Percentiles rank a stretch among this genome's conserved stretches.
phyloP scores from a whole-genome alignment of 129 eudicot species.

The Escallonia herrerae region DNA sequence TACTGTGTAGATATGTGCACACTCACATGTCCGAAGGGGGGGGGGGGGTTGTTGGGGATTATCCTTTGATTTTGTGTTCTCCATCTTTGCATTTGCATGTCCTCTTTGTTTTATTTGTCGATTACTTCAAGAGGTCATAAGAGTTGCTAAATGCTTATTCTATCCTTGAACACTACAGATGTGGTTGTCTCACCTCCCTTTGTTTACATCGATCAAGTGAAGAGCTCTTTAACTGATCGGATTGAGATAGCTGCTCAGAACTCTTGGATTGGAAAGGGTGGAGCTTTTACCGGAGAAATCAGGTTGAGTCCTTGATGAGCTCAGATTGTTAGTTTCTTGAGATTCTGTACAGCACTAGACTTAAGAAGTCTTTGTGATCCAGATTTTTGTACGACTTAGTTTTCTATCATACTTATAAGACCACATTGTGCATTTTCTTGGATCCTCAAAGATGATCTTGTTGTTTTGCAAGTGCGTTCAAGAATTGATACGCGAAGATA shows the following conservation, averaged over 20 bases:
- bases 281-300: conserved; percentile 97
- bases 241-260: conserved; percentile 92
- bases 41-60: too few species aligned
- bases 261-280: conserved; percentile 99
- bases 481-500: background rate
- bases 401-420: background rate
- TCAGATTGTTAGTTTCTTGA: background rate
- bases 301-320: conserved; percentile 34
- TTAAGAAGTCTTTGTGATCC: background rate
- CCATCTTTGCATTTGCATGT: background rate
- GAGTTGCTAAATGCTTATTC: background rate
- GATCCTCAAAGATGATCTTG: background rate
- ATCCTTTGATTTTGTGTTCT: background rate
- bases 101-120: background rate
- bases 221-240: conserved; percentile 66
- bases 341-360: background rate
- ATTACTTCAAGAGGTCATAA: background rate
- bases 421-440: background rate
- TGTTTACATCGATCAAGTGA: conserved; percentile 92
- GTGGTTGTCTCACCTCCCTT: conserved; percentile 97
- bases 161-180: conserved; percentile 29
- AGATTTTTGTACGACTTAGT: background rate
- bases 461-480: background rate
- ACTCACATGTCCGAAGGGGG: too few species aligned
- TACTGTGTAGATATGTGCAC: too few species aligned